A percentile compares a stretch with the other conserved stretches of the same genome.
Conservation (phyloP, 2,329 filamentous ascomycete species). For the Verticillium nubilum region DNA sequence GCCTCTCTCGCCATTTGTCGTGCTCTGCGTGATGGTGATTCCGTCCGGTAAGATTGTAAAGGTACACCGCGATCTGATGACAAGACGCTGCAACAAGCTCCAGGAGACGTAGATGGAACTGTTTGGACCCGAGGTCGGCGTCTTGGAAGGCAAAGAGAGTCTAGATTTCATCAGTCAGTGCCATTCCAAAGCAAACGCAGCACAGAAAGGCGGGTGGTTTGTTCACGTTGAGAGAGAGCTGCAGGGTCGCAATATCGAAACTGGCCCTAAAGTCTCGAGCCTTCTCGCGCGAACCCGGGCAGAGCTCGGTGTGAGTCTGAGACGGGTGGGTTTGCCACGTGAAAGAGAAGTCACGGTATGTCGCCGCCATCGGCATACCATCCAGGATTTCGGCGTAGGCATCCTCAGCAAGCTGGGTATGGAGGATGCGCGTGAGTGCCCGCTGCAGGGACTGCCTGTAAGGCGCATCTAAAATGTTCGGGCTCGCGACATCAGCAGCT, state of each 20-base stretch:
- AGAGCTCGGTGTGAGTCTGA: not conserved
- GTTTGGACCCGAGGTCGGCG: not conserved
- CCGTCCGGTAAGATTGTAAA: constrained; percentile 6
- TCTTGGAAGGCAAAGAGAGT: constrained; percentile 6
- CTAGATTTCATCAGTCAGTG: not conserved
- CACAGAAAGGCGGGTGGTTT: not conserved
- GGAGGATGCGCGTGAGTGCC: not conserved
- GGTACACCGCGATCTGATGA: constrained; percentile 9
- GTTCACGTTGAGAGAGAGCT: not conserved
- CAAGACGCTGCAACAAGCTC: constrained; percentile 9
- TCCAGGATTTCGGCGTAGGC: not conserved
- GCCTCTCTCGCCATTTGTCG: constrained; percentile 5
- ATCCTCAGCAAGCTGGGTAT: not conserved
- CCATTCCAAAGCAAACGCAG: too few species aligned
- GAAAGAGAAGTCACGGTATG: not conserved
- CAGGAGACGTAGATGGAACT: constrained; percentile 8
- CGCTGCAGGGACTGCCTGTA: not conserved
- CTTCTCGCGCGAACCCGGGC: not conserved
- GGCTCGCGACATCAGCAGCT: not conserved
- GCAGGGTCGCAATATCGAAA: not conserved
- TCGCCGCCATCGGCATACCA: not conserved
- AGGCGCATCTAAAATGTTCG: not conserved
- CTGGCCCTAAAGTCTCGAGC: not conserved
- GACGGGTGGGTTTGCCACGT: not conserved
- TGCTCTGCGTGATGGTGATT: constrained; percentile 4